Base-by-base conservation (phyloP, 441 rosid species). In the Biscutella auriculata region DNA sequence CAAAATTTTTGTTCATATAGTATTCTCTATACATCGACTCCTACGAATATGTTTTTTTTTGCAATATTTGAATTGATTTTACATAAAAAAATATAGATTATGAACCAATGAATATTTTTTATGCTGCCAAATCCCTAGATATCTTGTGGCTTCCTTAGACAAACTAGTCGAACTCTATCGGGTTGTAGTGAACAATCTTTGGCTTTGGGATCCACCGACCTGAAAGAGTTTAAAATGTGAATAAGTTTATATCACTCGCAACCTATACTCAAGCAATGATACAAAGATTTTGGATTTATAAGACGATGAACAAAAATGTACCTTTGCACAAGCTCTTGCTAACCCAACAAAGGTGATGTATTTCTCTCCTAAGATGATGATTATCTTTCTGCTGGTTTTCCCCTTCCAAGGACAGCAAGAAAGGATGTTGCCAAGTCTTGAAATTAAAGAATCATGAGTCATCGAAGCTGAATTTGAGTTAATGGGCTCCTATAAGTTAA, bases 171-270 rank as follows among this genome's bases (percentile, higher is more conserved):
- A 84, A 88, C 28, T 88, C 95, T 73, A 86, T 87, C 36, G 95
- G 97, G 70, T 83, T 84, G 71, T 77, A 93, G 71, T 82, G 92
- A 59, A 88, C 72, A 26, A 26, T 26, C 28, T 87, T 90, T 19
- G 98, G 98, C 68, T 86, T 92, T 9, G 98, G 97, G 70, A 86
- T 34, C 97, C 97, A 58, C 76, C 97, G 53, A 95, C 98, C 97
- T 92, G 68, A 47, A 47, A 7, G 39, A 32, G 30, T 27, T 59
- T 23, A 32, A 36, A 61, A 33, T 53, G 41, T 41, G 21, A 12
- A 55, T 12, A 42, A 32, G 26, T 46, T 67, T n/a, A n/a, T n/a
- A n/a, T n/a, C n/a, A n/a, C n/a, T n/a, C n/a, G n/a, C n/a, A n/a
- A n/a, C n/a, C n/a, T n/a, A n/a, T 39, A 45, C 34, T 43, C 43